A percentile compares a stretch with the other conserved stretches of the same genome.
Evolutionary conservation across 495 filamentous ascomycete genomes (phyloP).

Genomic region (Aspergillus saccharolyticus): DNA sequence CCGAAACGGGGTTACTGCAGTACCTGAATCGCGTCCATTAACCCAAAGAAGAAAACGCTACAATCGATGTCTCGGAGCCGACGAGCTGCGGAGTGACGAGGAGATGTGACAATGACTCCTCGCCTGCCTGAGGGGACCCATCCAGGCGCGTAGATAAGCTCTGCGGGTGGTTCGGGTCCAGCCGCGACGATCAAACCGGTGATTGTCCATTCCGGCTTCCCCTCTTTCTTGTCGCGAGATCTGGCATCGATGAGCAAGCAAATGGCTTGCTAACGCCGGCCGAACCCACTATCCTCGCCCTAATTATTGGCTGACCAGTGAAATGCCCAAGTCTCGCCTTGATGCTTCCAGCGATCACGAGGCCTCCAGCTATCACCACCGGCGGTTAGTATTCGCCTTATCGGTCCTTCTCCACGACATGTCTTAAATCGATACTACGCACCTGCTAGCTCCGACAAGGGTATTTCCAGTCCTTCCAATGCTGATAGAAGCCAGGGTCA

Average conservation of each 20-base stretch:
- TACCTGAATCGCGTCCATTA: background rate
- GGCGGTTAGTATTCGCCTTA: background rate
- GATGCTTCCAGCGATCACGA: background rate
- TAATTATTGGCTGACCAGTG: background rate
- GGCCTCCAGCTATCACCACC: background rate
- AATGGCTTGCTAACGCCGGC: background rate
- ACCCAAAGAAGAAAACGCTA: background rate
- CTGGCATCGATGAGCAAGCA: background rate
- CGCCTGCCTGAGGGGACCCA: conserved; percentile 3
- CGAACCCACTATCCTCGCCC: background rate
- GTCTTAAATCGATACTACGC: background rate
- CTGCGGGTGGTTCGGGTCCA: conserved; percentile 20
- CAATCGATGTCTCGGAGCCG: background rate
- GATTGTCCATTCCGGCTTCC: conserved; percentile 17
- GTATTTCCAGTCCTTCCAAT: background rate
- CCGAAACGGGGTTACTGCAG: background rate
- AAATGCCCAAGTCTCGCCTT: background rate
- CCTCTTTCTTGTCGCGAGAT: conserved; percentile 10
- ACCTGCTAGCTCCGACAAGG: background rate
- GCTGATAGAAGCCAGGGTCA: background rate
- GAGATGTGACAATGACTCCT: conserved; percentile 1
- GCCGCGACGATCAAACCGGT: conserved; percentile 30
- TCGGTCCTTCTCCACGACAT: background rate
- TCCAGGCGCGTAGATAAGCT: conserved; percentile 25
- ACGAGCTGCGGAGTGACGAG: conserved; percentile 2